These are phyloP conservation scores for Hypoxylon fragiforme DNA, from an alignment of 495 filamentous ascomycete genomes.

Conservation along the genomic window DNA sequence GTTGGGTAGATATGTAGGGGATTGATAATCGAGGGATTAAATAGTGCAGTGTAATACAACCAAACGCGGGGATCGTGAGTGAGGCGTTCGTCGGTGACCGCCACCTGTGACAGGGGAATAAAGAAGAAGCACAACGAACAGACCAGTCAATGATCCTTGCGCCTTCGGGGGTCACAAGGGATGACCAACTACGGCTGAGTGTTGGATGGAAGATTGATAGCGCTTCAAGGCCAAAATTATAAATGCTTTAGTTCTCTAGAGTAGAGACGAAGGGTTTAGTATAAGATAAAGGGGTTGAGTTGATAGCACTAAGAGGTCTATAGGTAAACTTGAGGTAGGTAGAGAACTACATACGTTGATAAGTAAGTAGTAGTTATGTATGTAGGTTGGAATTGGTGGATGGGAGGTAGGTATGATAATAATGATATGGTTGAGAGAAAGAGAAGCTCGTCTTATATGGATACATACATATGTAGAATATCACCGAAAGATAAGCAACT, in stretches of 20 bases:
- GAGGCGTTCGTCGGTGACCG: slow-evolving; percentile 16
- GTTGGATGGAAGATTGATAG: too few relatives aligned
- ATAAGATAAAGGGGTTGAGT: too few relatives aligned
- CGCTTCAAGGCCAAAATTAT: too few relatives aligned
- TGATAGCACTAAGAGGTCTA: too few relatives aligned
- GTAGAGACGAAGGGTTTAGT: too few relatives aligned
- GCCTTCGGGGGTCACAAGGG: slow-evolving; percentile 26
- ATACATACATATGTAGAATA: too few relatives aligned
- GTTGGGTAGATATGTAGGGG: neutral
- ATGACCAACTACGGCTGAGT: too few relatives aligned
- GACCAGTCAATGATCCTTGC: slow-evolving; percentile 26
- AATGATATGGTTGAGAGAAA: neutral
- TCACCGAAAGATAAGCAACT: too few relatives aligned
- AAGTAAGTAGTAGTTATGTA: neutral
- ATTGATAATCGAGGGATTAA: slow-evolving; percentile 25
- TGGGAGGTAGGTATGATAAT: neutral
- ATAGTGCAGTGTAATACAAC: slow-evolving; percentile 14
- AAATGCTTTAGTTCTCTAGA: too few relatives aligned
- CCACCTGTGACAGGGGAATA: slow-evolving; percentile 24
- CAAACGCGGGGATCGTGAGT: slow-evolving; percentile 19
- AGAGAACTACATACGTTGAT: too few relatives aligned
- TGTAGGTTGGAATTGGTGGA: neutral
- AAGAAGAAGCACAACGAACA: slow-evolving; percentile 11
- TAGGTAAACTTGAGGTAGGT: too few relatives aligned
- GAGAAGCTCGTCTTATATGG: neutral